Conservation (phyloP, 2,329 filamentous ascomycete species). For the Pseudocercospora vitis region DNA sequence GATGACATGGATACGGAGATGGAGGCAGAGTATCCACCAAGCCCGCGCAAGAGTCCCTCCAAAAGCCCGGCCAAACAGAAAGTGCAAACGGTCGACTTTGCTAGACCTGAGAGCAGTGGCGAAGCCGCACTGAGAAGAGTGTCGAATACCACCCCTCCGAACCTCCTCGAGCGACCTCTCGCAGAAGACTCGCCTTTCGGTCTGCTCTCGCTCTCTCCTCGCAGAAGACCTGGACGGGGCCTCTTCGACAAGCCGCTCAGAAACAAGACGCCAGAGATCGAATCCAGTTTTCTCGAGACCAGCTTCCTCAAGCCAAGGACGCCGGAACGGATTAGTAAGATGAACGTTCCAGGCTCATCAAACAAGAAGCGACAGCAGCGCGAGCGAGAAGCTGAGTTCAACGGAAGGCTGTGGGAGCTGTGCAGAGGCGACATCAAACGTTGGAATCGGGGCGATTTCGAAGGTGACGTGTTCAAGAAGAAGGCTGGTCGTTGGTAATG, state of each 20-base stretch:
- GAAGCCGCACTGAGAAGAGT: constrained; percentile 23
- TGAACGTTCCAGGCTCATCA: constrained; percentile 15
- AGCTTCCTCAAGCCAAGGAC: constrained; percentile 15
- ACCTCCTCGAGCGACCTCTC: constrained; percentile 27
- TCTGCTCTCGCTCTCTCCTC: constrained; percentile 27
- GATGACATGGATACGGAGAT: constrained; percentile 24
- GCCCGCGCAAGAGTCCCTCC: constrained; percentile 36
- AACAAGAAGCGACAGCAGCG: constrained; percentile 20
- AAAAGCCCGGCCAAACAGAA: constrained; percentile 31
- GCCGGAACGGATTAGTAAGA: constrained; percentile 17
- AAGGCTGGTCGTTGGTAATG: too few relatives aligned
- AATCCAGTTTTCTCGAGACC: constrained; percentile 11
- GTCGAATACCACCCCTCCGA: constrained; percentile 32
- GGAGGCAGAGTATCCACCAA: constrained; percentile 40
- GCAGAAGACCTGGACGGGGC: constrained; percentile 20
- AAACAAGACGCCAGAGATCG: constrained; percentile 7
- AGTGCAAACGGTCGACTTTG: background rate
- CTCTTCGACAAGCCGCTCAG: constrained; percentile 21
- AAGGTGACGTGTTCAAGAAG: constrained; percentile 29
- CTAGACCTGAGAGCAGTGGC: constrained; percentile 31
- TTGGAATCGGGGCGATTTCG: constrained; percentile 41
- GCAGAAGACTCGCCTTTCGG: constrained; percentile 30
- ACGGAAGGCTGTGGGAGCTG: constrained; percentile 35
- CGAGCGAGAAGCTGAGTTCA: constrained; percentile 22
- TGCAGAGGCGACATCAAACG: constrained; percentile 36